Evolutionary conservation across 495 filamentous ascomycete species (phyloP).

Genomic region (Pseudotulostoma volvatum): DNA sequence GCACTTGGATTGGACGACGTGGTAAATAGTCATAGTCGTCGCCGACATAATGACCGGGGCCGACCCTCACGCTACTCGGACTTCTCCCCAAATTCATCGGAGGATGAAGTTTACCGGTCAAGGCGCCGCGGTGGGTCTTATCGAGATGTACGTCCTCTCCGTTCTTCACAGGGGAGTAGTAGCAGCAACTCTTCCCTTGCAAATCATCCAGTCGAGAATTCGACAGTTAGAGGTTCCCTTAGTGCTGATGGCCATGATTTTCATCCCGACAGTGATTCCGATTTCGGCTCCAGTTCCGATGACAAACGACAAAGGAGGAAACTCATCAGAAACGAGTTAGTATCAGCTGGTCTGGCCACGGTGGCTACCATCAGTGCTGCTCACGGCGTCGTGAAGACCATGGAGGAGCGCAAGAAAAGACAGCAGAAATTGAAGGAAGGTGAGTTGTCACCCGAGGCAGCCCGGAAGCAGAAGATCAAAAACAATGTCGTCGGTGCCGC

Average conservation of each 20-base stretch:
- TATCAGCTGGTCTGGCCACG: conserved; percentile 69
- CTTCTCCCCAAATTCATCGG: conserved; percentile 31
- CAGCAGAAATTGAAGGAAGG: conserved; percentile 56
- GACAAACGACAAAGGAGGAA: conserved; percentile 61
- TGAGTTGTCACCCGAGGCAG: conserved; percentile 55
- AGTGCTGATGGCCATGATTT: too few relatives aligned
- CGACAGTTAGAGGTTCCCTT: too few relatives aligned
- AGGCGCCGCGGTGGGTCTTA: conserved; percentile 28
- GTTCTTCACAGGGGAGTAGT: conserved; percentile 27
- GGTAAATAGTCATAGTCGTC: conserved; percentile 16
- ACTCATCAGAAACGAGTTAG: conserved; percentile 66
- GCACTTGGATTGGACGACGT: conserved; percentile 34
- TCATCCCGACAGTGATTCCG: conserved; percentile 34
- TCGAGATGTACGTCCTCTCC: conserved; percentile 40
- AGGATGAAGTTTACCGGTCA: conserved; percentile 40
- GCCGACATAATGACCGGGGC: too few relatives aligned
- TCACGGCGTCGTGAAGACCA: conserved; percentile 57
- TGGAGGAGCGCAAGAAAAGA: conserved; percentile 57
- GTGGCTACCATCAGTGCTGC: conserved; percentile 84
- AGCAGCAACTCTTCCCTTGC: conserved; percentile 22
- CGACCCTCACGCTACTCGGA: conserved; percentile 9
- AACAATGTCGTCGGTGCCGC: conserved; percentile 59
- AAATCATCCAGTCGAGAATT: conserved; percentile 9
- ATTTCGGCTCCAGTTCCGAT: conserved; percentile 58
- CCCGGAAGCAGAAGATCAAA: conserved; percentile 57